These are phyloP conservation scores for Metschnikowia dekortorum DNA, from an alignment of 805 yeast species.

Conservation along the genomic window DNA sequence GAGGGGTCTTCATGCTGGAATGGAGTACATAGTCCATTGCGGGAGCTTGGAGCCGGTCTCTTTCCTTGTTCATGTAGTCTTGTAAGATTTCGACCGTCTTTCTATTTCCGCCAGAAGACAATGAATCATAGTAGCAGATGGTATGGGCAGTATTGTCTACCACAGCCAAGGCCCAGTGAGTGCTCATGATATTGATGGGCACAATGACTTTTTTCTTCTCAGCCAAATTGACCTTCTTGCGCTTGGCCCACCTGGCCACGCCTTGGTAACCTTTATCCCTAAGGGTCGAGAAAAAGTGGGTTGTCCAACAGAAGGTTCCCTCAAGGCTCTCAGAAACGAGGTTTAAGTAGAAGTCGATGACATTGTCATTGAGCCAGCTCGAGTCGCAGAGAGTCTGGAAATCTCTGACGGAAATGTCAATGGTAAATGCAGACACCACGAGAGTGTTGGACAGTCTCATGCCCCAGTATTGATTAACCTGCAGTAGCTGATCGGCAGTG, in stretches of 20 bases:
- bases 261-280: slow-evolving; percentile 69
- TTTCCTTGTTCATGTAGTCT: slow-evolving; percentile 65
- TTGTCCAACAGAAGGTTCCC: slow-evolving; percentile 67
- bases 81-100: slow-evolving; percentile 44
- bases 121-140: slow-evolving; percentile 75
- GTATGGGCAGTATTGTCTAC: slow-evolving; percentile 57
- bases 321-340: slow-evolving; percentile 43
- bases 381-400: slow-evolving; percentile 64
- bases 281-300: slow-evolving; percentile 80
- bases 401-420: slow-evolving; percentile 66
- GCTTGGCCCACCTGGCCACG: slow-evolving; percentile 81
- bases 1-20: slow-evolving; percentile 52
- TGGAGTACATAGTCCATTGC: slow-evolving; percentile 20
- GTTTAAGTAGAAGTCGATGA: slow-evolving; percentile 77
- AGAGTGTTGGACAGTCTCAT: slow-evolving; percentile 18
- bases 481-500: slow-evolving; percentile 22
- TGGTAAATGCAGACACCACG: slow-evolving; percentile 35
- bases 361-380: slow-evolving; percentile 85
- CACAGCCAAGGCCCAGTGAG: slow-evolving; percentile 91
- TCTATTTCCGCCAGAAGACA: slow-evolving; percentile 44
- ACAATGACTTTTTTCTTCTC: slow-evolving; percentile 63
- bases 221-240: slow-evolving; percentile 64
- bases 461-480: slow-evolving; percentile 33
- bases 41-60: slow-evolving; percentile 40
- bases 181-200: slow-evolving; percentile 78